Evolutionary conservation across 768 basidiomycete species (phyloP).

Genomic region (Rhodosporidiobolus sp.): DNA sequence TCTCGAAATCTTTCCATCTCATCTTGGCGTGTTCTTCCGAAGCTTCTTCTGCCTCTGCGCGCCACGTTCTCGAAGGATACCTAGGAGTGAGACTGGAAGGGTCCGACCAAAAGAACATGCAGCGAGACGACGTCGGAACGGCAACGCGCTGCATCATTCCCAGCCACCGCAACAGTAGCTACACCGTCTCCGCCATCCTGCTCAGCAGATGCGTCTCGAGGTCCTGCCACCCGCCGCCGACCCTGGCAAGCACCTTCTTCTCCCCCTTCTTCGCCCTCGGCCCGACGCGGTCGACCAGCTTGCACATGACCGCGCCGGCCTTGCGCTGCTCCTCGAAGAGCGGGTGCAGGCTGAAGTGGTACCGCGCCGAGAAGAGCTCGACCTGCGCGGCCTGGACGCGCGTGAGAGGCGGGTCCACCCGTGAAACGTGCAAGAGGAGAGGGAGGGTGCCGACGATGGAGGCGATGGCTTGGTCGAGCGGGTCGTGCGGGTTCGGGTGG

Average conservation of each 20-base stretch:
- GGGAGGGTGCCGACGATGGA: slow-evolving; percentile 73
- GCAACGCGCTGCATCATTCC: too few relatives aligned
- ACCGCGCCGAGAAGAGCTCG: slow-evolving; percentile 75
- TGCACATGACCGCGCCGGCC: slow-evolving; percentile 67
- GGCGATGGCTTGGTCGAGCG: slow-evolving; percentile 77
- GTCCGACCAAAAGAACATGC: too few relatives aligned
- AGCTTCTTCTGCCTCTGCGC: too few relatives aligned
- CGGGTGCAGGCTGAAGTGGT: slow-evolving; percentile 56
- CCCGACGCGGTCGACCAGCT: slow-evolving; percentile 72
- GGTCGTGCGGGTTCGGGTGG: slow-evolving; percentile 62
- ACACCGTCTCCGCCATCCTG: neutral
- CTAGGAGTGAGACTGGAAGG: too few relatives aligned
- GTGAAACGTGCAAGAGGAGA: slow-evolving; percentile 61
- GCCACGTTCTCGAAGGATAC: too few relatives aligned
- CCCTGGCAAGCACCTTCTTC: slow-evolving; percentile 88
- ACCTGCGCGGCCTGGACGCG: slow-evolving; percentile 57
- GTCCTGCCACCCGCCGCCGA: slow-evolving; percentile 58
- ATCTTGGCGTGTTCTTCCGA: too few relatives aligned
- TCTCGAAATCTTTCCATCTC: too few relatives aligned
- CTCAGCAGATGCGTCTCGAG: slow-evolving; percentile 14
- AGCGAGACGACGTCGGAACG: too few relatives aligned
- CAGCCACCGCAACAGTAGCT: too few relatives aligned
- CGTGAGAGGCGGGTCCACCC: slow-evolving; percentile 73
- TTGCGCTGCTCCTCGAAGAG: slow-evolving; percentile 52
- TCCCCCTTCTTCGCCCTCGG: slow-evolving; percentile 53